Base-by-base conservation (phyloP, 2,329 filamentous ascomycete genomes). In the Aspergillus unguis region DNA sequence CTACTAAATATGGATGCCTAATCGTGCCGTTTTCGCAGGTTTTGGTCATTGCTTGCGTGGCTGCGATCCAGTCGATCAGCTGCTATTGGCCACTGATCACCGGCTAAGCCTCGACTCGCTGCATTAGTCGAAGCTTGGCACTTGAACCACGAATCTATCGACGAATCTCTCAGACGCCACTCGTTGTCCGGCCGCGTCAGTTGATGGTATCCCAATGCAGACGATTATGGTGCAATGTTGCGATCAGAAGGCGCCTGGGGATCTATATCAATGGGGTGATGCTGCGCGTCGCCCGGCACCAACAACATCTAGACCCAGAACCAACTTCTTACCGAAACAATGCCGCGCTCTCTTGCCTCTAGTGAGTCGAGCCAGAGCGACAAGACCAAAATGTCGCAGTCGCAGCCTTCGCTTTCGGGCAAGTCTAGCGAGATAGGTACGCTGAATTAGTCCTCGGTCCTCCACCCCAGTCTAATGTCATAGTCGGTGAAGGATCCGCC, bases 341-440 rank as follows among this genome's bases (percentile, higher is more conserved):
- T 46, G 46, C 36, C 53, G 36, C 40, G 46, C 23, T 53, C 46
- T 37, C 42, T 47, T 17, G 43, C 45, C 10, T 53, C 49, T 9
- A 43, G 49, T 11, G 29, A 38, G 28, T 50, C 50, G 8, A 45
- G 37, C 40, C 33, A 50, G 28, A 58, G 57, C 50, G 64, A 48
- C 40, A 53, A 52, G 8, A 23, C 35, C 7, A 54, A 54, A 32
- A 49, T 36, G 35, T 44, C 56, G 36, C 58, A 51, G 28, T 44
- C 56, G 36, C 58, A 51, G 28, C 3, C 35, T 4, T 62, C 64
- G 11, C 48, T 90, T 62, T 85, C 88, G 61, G 85, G 80, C 69
- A 95, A 94, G 77, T 87, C 90, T 32, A 90, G 96, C 70, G 91
- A 96, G 71, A 91, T 92, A 57, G 82, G 91, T 95, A 77, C 64